Base-by-base conservation (phyloP, 2,329 filamentous ascomycete species). In the Phialemoniopsis sp. region DNA sequence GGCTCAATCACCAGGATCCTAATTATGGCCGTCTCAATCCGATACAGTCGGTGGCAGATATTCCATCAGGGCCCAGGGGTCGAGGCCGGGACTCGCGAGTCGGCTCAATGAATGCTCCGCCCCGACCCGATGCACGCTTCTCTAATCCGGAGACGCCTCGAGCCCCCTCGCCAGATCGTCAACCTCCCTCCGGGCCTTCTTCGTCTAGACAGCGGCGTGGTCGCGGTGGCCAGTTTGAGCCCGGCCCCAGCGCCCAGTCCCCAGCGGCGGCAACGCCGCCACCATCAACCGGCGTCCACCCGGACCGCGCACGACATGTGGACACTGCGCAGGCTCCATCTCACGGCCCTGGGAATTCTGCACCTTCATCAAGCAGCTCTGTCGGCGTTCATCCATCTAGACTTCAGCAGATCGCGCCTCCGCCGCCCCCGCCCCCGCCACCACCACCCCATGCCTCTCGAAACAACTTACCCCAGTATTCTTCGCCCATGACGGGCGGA, bases 1-100 rank as follows among this genome's bases (percentile, higher is more conserved):
- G 71, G 45, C 49, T 70, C 15, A 66, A 63, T 39, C 71, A 76
- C 44, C 72, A 79, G 46, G 79, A 84, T 54, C 73, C 76, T 13
- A 79, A 76, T 40, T 82, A 82, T 49, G 80, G 80, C 19, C 75
- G 80, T 3, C 64, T 84, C 35, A 82, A 78, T 45, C 62, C 72
- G 3, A 68, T 73, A 36, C 64, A 70, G 36, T 64, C 66, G 17
- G 57, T 67, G 26, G 51, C 52, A 19, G 68, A 57, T 57, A 64
- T 73, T 31, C 78, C 78, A 4, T 72, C 72, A n/a, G 50, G 74
- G 67, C 42, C 64, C 62, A 43, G 68, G 61, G 48, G 58, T 60
- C 34, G 53, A 18, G 38, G 38, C 59, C 33, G 66, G 71, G 54
- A 51, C 56, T 61, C 32, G 48, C 47, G 56, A 29, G 37, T 44